A percentile compares a stretch with the other conserved stretches of the same genome.
Evolutionary conservation across 257 asterid species (phyloP).

Genomic region (Knoxia roxburghii): DNA sequence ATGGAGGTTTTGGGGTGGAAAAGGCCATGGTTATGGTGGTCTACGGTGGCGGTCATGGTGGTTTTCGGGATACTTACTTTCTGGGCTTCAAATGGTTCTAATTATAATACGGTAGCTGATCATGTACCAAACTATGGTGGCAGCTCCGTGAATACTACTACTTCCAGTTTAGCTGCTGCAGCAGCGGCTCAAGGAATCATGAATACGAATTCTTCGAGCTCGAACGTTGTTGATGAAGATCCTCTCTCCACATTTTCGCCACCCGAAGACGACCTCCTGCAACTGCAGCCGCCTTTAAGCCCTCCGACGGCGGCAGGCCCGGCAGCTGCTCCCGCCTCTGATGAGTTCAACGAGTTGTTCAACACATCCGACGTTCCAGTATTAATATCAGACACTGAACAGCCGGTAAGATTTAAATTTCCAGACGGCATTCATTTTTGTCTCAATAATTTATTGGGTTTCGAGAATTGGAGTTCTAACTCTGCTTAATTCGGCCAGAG

Average conservation of each 20-base stretch:
- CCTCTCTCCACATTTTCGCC: slow-evolving; percentile 5
- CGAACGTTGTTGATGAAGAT: slow-evolving; percentile 5
- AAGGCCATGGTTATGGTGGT: slow-evolving; percentile 39
- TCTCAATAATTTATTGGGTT: too few species aligned
- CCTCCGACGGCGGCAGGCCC: too few species aligned
- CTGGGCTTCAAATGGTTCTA: slow-evolving; percentile 18
- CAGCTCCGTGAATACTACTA: neutral
- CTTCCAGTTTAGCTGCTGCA: neutral
- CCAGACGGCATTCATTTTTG: too few species aligned
- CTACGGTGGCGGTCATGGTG: slow-evolving; percentile 41
- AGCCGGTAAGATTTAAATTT: too few species aligned
- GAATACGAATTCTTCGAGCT: neutral
- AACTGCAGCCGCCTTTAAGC: neutral
- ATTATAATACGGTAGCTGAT: slow-evolving; percentile 30
- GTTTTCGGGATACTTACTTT: slow-evolving; percentile 30
- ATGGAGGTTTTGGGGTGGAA: slow-evolving; percentile 2
- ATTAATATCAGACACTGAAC: slow-evolving; percentile 6
- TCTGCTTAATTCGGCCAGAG: neutral
- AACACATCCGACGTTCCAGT: neutral
- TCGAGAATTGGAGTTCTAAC: neutral
- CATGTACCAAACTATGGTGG: slow-evolving; percentile 12
- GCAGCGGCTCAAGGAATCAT: neutral
- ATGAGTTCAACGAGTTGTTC: neutral
- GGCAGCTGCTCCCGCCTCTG: too few species aligned
- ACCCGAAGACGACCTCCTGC: too few species aligned